A percentile compares a stretch with the other conserved stretches of the same genome.
Conservation (phyloP, 176 grass and related monocot genomes). For the Tillandsia fasciculata region DNA sequence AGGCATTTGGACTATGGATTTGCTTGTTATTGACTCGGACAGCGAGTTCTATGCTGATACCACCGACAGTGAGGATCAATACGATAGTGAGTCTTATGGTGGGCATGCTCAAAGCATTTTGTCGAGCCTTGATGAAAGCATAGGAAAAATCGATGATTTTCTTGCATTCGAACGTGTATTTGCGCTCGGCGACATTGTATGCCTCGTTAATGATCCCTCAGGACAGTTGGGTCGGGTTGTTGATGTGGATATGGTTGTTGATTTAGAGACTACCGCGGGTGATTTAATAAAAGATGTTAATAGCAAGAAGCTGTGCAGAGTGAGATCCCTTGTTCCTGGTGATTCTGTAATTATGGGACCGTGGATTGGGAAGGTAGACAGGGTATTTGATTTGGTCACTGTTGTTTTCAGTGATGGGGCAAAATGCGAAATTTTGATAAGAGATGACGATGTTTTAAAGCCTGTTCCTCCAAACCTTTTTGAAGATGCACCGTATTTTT, state of each 20-base stretch:
- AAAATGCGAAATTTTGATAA: conserved; percentile 71
- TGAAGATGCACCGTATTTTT: conserved; percentile 78
- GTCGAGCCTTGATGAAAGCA: conserved; percentile 76
- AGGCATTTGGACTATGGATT: conserved; percentile 48
- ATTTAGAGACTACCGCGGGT: conserved; percentile 66
- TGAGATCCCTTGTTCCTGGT: conserved; percentile 68
- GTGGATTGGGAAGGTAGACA: conserved; percentile 82
- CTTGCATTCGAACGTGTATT: conserved; percentile 77
- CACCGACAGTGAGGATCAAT: conserved; percentile 83
- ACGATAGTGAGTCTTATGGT: conserved; percentile 53
- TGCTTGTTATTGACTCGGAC: conserved; percentile 56
- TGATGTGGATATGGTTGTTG: conserved; percentile 60
- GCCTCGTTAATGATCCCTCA: conserved; percentile 49
- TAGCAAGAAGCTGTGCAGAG: conserved; percentile 67
- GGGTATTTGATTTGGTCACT: conserved; percentile 65
- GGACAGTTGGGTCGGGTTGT: conserved; percentile 68
- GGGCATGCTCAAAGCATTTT: conserved; percentile 60
- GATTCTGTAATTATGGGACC: conserved; percentile 74
- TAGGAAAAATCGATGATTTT: conserved; percentile 81
- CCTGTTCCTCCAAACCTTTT: conserved; percentile 44
- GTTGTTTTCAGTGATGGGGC: conserved; percentile 61
- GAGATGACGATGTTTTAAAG: conserved; percentile 54
- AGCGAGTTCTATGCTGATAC: conserved; percentile 50
- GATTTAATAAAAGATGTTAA: conserved; percentile 68
- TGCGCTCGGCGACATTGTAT: conserved; percentile 78